Evolutionary conservation across 208 protist genomes (phyloP), one percentile per base, ranked within the genome.

Genomic region (Crithidia bombi): DNA sequence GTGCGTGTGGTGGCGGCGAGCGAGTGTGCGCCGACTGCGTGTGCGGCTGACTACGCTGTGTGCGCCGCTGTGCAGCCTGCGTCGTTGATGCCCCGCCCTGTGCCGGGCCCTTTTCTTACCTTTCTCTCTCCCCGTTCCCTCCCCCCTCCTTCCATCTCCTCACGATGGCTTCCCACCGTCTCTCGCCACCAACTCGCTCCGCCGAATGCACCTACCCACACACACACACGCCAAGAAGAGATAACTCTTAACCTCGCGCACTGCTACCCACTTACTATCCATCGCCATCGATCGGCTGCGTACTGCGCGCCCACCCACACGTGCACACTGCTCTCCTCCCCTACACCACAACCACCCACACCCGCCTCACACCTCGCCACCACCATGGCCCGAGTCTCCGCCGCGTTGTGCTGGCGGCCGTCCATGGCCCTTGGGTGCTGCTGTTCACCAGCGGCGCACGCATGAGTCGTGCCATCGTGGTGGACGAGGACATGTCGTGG

Each of bases 401-500:
- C 47, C 47, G 47, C 47, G 47, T 52, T 52, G 47, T 52, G 47
- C 47, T 52, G 47, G 47, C 47, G 47, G 47, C 47, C 47, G 32
- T 52, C n/a, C 5, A 52, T 52, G 47, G 47, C 23, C 23, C 23
- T 52, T 25, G 47, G 47, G 47, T 52, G 17, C 47, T 52, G 47
- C 47, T 52, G 10, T 52, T 52, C 47, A 32, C 47, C 23, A 52
- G 47, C 47, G 47, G 47, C 25, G 47, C 47, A 25, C 47, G 23
- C 23, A 25, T 52, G 47, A 32, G 47, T 25, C 23, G 25, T 15
- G 47, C 47, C 47, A 32, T 32, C 23, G 10, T 52, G 47, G 47
- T 21, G 47, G 47, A 52, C 23, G 32, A 33, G 47, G 47, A 52
- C 7, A 19, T 52, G 47, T 25, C 47, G 47, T 32, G 26, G 23